These are phyloP conservation scores for Erythrophleum fordii DNA, from an alignment of 306 rosid species.

Conservation along the genomic window DNA sequence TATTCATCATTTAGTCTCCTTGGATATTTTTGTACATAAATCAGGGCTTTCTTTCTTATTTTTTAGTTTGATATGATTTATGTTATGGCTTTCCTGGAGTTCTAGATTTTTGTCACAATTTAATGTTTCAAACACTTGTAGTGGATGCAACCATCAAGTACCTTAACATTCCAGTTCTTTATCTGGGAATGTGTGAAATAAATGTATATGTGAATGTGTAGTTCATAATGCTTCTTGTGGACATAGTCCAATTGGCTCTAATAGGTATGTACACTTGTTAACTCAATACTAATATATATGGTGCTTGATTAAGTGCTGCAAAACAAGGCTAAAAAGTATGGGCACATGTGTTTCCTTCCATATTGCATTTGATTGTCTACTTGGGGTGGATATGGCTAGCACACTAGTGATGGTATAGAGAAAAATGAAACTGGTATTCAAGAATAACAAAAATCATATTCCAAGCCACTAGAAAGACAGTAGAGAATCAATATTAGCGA, in stretches of 20 bases:
- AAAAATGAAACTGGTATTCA: no score
- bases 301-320: slow-evolving; percentile 4
- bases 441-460: no score
- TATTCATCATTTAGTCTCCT: not conserved
- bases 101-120: not conserved
- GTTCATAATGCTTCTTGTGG: not conserved
- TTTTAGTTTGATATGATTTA: not conserved
- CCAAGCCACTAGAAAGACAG: no score
- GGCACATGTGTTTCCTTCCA: not conserved
- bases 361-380: not conserved
- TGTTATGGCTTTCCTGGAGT: not conserved
- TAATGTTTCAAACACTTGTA: not conserved
- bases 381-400: not conserved
- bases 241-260: not conserved
- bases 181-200: not conserved
- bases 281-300: not conserved
- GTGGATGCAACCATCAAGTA: not conserved
- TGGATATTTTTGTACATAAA: not conserved
- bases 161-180: not conserved
- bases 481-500: no score
- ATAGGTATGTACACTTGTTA: not conserved
- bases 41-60: not conserved
- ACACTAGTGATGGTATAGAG: no score
- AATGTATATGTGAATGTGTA: not conserved
- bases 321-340: not conserved